These are phyloP conservation scores for Kalmanozyma brasiliensis DNA, from an alignment of 1,284 basidiomycete genomes.

Conservation along the genomic window DNA sequence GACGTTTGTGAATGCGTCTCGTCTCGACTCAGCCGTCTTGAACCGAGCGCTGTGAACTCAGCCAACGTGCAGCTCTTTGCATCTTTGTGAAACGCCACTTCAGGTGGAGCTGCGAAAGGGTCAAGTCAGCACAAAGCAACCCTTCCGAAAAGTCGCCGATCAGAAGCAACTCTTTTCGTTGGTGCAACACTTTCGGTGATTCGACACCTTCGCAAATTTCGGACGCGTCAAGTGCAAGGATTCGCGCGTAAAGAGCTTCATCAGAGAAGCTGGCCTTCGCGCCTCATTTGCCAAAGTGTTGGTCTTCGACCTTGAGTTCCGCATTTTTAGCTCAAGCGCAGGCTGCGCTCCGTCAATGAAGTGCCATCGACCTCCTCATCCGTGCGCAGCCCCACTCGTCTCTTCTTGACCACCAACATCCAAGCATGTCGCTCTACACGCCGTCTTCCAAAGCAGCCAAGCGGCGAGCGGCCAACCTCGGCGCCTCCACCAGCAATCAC, in stretches of 20 bases:
- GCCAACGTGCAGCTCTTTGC: constrained; percentile 18
- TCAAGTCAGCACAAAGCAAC: constrained; percentile 32
- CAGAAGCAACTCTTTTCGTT: background rate
- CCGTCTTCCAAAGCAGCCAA: constrained; percentile 49
- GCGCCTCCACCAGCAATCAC: constrained; percentile 28
- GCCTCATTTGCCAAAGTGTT: constrained; percentile 17
- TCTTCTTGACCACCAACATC: constrained; percentile 6
- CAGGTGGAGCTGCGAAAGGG: constrained; percentile 12
- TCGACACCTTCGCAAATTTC: background rate
- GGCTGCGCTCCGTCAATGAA: constrained; percentile 12
- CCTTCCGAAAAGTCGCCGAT: constrained; percentile 11
- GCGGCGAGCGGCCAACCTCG: constrained; percentile 31
- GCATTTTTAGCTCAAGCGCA: no score
- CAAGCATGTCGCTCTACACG: constrained; percentile 52
- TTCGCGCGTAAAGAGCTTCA: constrained; percentile 12
- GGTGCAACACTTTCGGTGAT: background rate
- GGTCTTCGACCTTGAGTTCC: constrained; percentile 8
- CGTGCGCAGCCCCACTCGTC: constrained; percentile 6
- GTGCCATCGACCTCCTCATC: constrained; percentile 4
- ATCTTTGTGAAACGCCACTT: background rate
- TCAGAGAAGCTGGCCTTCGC: constrained; percentile 1
- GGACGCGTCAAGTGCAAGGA: background rate
- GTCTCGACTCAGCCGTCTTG: constrained; percentile 2
- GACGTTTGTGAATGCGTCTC: background rate
- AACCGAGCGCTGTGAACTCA: constrained; percentile 14